Conservation (phyloP, 805 yeast species). For the Nakazawaea populi region DNA sequence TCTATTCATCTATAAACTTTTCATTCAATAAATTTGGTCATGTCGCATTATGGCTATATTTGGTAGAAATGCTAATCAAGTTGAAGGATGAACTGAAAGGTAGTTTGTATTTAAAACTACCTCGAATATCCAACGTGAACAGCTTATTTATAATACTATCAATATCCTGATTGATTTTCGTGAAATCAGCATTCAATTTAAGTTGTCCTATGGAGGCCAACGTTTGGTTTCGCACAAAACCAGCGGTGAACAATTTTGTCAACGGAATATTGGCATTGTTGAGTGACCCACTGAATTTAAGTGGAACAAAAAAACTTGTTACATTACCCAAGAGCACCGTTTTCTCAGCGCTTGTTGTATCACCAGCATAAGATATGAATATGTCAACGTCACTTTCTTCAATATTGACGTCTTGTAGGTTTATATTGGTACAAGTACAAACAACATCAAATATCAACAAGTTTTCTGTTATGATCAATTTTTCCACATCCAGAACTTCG, state of each 20-base stretch:
- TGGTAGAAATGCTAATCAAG: conserved; percentile 22
- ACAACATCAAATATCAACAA: conserved; percentile 25
- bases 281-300: conserved; percentile 22
- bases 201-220: conserved; percentile 22
- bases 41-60: neutral
- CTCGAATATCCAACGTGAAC: conserved; percentile 24
- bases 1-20: too few species aligned
- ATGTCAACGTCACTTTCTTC: conserved; percentile 28
- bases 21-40: neutral
- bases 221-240: neutral
- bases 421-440: conserved; percentile 19
- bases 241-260: neutral
- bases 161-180: conserved; percentile 2
- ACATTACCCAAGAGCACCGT: conserved; percentile 28
- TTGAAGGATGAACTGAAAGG: conserved; percentile 21
- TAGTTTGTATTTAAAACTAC: conserved; percentile 24
- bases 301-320: conserved; percentile 22
- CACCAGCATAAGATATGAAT: conserved; percentile 19
- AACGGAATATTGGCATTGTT: conserved; percentile 8
- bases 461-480: conserved; percentile 25
- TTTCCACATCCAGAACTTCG: conserved; percentile 19
- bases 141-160: conserved; percentile 18
- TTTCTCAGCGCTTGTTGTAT: conserved; percentile 14
- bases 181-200: conserved; percentile 23
- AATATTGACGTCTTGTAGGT: conserved; percentile 25